Percentiles rank a stretch among this genome's conserved stretches.
Evolutionary conservation across 345 rosid genomes (phyloP).

Genomic region (Clausena lansium): DNA sequence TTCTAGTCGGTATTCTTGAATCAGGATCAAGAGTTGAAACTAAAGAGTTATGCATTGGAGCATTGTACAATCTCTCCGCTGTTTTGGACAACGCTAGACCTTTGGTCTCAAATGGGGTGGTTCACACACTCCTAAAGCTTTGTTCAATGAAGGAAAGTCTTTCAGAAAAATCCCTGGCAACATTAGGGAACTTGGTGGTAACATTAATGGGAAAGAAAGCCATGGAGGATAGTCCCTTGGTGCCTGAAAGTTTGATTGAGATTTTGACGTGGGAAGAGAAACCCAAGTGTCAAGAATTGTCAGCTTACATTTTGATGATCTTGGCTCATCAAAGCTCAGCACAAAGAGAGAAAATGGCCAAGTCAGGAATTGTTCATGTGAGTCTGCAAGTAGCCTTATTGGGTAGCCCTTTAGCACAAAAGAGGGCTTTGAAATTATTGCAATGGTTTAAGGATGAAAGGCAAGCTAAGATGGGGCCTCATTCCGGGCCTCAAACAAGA

Average conservation of each 20-base stretch:
- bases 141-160: constrained; percentile 38
- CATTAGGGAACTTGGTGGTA: constrained; percentile 71
- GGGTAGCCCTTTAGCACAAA: constrained; percentile 78
- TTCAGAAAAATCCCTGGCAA: constrained; percentile 71
- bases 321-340: constrained; percentile 80
- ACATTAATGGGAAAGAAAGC: constrained; percentile 79
- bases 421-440: constrained; percentile 72
- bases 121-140: constrained; percentile 45
- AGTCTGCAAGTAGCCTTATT: constrained; percentile 69
- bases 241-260: constrained; percentile 70
- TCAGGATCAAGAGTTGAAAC: constrained; percentile 47
- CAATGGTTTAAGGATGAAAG: constrained; percentile 97
- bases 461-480: constrained; percentile 77
- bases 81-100: constrained; percentile 65
- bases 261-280: constrained; percentile 80
- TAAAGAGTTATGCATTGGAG: constrained; percentile 55
- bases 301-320: constrained; percentile 77
- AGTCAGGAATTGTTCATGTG: constrained; percentile 72
- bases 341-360: constrained; percentile 69
- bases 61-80: constrained; percentile 52
- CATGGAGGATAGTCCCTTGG: constrained; percentile 49
- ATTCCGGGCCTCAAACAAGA: constrained; percentile 86
- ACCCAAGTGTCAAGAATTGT: constrained; percentile 80
- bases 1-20: constrained; percentile 47
- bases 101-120: constrained; percentile 51